Conservation (phyloP, 768 basidiomycete genomes). For the Butyriboletus loyo region DNA sequence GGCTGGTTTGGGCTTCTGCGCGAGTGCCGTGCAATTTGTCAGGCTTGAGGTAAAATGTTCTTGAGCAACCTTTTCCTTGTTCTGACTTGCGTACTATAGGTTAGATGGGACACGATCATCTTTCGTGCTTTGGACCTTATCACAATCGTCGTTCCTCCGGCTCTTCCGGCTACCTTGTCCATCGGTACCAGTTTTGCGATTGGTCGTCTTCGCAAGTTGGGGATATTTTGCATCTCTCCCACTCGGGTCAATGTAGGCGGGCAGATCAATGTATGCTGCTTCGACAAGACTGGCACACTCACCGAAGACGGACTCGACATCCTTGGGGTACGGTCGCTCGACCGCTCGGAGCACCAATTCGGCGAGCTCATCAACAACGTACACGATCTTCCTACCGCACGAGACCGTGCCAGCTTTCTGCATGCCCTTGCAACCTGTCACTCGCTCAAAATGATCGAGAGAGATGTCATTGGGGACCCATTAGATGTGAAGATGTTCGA, state of each 20-base stretch:
- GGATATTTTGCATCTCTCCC: constrained; percentile 96
- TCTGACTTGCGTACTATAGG: constrained; percentile 40
- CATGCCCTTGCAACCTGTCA: constrained; percentile 97
- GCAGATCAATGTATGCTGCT: constrained; percentile 95
- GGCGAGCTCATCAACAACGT: constrained; percentile 88
- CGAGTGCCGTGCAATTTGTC: constrained; percentile 89
- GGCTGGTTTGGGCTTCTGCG: constrained; percentile 86
- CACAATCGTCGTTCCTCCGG: constrained; percentile 96
- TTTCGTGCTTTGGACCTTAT: constrained; percentile 92
- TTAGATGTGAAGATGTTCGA: constrained; percentile 98
- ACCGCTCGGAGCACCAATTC: constrained; percentile 73
- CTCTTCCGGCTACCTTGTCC: constrained; percentile 92
- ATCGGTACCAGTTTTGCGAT: constrained; percentile 98
- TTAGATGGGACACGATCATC: constrained; percentile 87
- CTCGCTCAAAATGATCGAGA: constrained; percentile 87
- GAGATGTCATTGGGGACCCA: constrained; percentile 90
- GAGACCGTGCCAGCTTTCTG: constrained; percentile 78
- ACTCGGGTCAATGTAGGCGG: constrained; percentile 93
- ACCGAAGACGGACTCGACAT: constrained; percentile 98
- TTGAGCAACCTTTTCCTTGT: neutral
- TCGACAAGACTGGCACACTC: constrained; percentile 98
- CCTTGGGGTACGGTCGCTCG: constrained; percentile 85
- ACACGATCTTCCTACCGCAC: constrained; percentile 72
- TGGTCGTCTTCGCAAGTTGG: constrained; percentile 75
- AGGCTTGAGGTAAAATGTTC: constrained; percentile 65